A percentile compares a stretch with the other conserved stretches of the same genome.
phyloP scores from a whole-genome alignment of 129 eudicot genomes.

The Pseudognaphalium luteoalbum region DNA sequence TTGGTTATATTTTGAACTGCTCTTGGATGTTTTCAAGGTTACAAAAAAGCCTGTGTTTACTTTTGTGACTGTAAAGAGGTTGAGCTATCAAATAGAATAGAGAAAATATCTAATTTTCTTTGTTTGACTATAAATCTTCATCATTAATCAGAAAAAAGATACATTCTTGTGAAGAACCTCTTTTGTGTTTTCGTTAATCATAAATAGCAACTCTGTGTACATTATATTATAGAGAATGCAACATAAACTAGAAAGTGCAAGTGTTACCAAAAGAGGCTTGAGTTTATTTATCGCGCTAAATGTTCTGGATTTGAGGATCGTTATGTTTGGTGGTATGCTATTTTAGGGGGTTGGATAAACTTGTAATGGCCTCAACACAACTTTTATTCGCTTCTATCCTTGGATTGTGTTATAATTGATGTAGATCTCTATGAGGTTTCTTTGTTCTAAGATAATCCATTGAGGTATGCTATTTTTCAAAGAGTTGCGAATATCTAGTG shows the following conservation, averaged over 20 bases:
- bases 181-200: conserved; percentile 2
- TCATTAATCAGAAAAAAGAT: background rate
- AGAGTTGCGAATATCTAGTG: conserved; percentile 7
- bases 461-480: background rate
- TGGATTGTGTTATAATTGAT: background rate
- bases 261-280: background rate
- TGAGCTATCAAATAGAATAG: conserved; percentile 14
- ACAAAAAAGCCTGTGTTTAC: background rate
- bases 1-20: background rate
- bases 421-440: background rate
- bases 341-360: conserved; percentile 29
- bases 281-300: conserved; percentile 39
- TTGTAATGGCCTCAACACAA: conserved; percentile 33
- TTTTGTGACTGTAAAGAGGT: conserved; percentile 4
- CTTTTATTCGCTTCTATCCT: conserved; percentile 24
- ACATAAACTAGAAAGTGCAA: conserved; percentile 1
- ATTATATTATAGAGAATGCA: background rate
- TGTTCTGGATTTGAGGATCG: conserved; percentile 26
- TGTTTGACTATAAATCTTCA: background rate
- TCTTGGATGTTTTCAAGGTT: background rate
- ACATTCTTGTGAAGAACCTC: background rate
- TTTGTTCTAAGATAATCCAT: background rate
- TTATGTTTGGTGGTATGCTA: conserved; percentile 26
- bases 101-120: background rate
- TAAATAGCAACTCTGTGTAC: background rate